These are phyloP conservation scores for Wickerhamiella brachini DNA, from an alignment of 805 yeast species.

Conservation along the genomic window DNA sequence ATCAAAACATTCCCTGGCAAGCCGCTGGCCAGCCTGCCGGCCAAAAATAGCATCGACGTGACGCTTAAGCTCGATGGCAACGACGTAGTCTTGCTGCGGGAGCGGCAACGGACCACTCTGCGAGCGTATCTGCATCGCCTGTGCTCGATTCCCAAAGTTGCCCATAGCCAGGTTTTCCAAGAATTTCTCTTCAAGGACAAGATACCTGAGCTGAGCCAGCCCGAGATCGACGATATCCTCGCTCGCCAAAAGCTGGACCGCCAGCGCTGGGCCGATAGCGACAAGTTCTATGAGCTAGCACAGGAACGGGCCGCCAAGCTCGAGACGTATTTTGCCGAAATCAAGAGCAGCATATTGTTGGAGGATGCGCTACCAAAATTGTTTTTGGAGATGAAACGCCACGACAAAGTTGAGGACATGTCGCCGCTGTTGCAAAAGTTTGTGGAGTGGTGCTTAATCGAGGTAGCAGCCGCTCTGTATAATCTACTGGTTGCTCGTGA, in stretches of 20 bases:
- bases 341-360: constrained; percentile 40
- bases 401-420: constrained; percentile 39
- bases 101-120: constrained; percentile 61
- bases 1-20: constrained; percentile 51
- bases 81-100: constrained; percentile 39
- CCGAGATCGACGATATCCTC: constrained; percentile 42
- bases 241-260: constrained; percentile 49
- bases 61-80: constrained; percentile 6
- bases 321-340: constrained; percentile 42
- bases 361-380: constrained; percentile 45
- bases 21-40: constrained; percentile 45
- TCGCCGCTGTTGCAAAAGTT: constrained; percentile 57
- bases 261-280: constrained; percentile 46
- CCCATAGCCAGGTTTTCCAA: constrained; percentile 36
- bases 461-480: constrained; percentile 72
- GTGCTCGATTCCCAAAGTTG: constrained; percentile 39
- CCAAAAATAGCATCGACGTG: constrained; percentile 27
- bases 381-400: constrained; percentile 50
- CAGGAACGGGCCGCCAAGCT: constrained; percentile 40
- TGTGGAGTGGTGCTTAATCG: constrained; percentile 70
- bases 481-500: constrained; percentile 72
- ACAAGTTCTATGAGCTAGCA: constrained; percentile 60
- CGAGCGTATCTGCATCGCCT: constrained; percentile 56
- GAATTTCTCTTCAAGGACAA: constrained; percentile 37
- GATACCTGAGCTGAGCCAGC: constrained; percentile 27